Conservation (phyloP, 2,329 filamentous ascomycete genomes). For the Beauveria pseudobassiana region DNA sequence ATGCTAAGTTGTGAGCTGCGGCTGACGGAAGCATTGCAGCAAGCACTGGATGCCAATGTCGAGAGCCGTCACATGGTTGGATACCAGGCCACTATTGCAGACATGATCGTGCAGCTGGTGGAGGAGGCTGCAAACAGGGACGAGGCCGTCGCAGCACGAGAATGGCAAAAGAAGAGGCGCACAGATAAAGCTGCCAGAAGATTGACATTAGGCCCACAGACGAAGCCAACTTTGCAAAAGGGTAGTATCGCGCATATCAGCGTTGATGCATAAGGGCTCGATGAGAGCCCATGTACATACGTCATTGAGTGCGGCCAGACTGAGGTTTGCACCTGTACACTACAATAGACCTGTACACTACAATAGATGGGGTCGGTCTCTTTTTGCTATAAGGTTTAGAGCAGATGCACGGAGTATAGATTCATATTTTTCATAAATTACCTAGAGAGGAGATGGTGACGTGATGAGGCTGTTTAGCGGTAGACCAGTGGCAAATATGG, state of each 20-base stretch:
- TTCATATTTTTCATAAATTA: neutral
- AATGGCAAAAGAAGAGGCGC: neutral
- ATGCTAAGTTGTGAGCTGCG: neutral
- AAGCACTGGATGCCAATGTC: slow-evolving; percentile 20
- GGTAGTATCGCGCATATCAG: neutral
- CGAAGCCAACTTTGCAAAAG: neutral
- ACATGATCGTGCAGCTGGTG: slow-evolving; percentile 16
- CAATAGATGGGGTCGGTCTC: neutral
- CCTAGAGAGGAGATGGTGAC: neutral
- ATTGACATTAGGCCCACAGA: neutral
- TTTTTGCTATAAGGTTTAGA: neutral
- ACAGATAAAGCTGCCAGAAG: neutral
- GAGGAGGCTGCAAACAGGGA: neutral
- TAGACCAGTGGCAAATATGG: too few relatives aligned
- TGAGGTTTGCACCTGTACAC: neutral
- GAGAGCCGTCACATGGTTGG: slow-evolving; percentile 16
- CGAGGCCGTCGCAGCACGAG: neutral
- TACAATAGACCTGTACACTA: neutral
- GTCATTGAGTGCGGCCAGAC: neutral
- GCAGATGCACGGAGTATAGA: neutral
- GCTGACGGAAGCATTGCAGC: slow-evolving; percentile 17
- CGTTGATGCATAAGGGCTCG: neutral
- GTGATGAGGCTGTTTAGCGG: neutral
- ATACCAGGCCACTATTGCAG: slow-evolving; percentile 15
- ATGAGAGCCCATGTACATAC: slow-evolving; percentile 2